Conservation (phyloP, 2,329 filamentous ascomycete genomes). For the Colletotrichum melonis region DNA sequence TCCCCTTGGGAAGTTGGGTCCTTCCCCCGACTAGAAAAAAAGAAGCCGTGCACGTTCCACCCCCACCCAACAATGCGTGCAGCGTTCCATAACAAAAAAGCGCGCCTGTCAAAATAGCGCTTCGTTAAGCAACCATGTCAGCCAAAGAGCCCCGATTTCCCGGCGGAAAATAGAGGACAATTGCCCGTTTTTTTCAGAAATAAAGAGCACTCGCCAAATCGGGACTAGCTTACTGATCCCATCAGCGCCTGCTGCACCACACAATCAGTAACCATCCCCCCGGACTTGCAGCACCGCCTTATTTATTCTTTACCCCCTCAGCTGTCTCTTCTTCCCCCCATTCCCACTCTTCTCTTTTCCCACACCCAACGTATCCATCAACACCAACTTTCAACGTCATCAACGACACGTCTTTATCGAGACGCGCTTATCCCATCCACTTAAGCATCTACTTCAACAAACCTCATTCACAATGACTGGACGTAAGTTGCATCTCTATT, state of each 20-base stretch:
- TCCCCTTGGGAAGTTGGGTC: not conserved
- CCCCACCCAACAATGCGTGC: conserved; percentile 6
- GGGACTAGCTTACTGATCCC: conserved; percentile 39
- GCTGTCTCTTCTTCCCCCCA: conserved; percentile 22
- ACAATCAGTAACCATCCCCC: conserved; percentile 38
- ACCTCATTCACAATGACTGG: conserved; percentile 72
- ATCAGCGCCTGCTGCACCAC: conserved; percentile 29
- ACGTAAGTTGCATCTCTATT: conserved; percentile 66
- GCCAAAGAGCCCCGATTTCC: conserved; percentile 23
- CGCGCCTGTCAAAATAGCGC: conserved; percentile 22
- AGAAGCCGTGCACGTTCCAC: conserved; percentile 17
- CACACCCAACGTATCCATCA: conserved; percentile 20
- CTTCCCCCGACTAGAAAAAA: conserved; percentile 9
- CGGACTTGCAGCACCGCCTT: conserved; percentile 33
- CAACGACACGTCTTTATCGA: conserved; percentile 35
- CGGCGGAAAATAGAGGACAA: conserved; percentile 34
- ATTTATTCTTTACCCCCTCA: conserved; percentile 38
- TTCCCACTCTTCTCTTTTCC: conserved; percentile 36
- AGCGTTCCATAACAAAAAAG: conserved; percentile 1
- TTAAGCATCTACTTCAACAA: conserved; percentile 45
- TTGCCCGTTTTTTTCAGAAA: conserved; percentile 36
- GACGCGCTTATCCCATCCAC: conserved; percentile 29
- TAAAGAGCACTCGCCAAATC: conserved; percentile 33
- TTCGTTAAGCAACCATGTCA: conserved; percentile 17
- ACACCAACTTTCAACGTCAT: conserved; percentile 34